Conservation (phyloP, 2,329 filamentous ascomycete genomes). For the Aspergillus caelatus region DNA sequence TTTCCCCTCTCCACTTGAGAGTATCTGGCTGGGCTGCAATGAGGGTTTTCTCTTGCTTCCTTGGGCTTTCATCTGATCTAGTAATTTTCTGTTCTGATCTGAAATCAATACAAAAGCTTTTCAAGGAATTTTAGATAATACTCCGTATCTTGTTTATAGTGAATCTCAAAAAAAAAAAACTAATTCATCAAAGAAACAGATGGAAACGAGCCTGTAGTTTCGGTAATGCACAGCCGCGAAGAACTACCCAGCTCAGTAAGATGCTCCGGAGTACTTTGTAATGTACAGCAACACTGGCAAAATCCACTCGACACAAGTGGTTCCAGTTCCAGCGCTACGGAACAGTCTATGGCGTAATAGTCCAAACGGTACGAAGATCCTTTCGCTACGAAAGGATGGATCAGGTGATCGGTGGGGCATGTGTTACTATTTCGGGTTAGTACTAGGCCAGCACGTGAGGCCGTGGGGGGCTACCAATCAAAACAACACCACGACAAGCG, state of each 20-base stretch:
- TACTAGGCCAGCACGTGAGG: neutral
- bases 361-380: neutral
- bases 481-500: neutral
- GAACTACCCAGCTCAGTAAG: neutral
- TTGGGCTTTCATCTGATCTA: neutral
- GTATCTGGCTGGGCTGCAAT: neutral
- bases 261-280: neutral
- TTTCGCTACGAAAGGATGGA: neutral
- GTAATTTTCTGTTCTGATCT: neutral
- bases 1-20: neutral
- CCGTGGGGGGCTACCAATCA: neutral
- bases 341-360: slow-evolving; percentile 3
- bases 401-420: neutral
- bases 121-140: too few species aligned
- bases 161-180: too few species aligned
- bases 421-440: neutral
- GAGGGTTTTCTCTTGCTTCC: neutral
- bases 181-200: too few species aligned
- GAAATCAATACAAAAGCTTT: too few species aligned
- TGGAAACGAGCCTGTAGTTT: neutral
- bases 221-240: neutral
- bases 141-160: too few species aligned
- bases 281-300: neutral
- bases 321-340: neutral
- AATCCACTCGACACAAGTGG: neutral